Conservation (phyloP, 768 basidiomycete genomes). For the Sutorius australiensis region DNA sequence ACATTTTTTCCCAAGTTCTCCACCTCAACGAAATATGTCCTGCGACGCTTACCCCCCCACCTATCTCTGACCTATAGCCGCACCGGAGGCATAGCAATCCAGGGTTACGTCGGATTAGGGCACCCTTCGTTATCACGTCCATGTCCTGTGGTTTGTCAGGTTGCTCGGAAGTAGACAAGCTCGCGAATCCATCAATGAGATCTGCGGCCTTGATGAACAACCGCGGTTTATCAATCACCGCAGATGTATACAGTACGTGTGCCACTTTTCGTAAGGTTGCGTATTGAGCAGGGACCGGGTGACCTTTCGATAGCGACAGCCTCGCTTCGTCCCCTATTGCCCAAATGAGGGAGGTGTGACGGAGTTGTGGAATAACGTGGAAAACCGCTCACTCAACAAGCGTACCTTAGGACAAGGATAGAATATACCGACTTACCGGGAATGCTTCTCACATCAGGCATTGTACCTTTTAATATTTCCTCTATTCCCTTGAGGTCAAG, state of each 20-base stretch:
- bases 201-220: constrained; percentile 72
- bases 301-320: constrained; percentile 55
- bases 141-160: constrained; percentile 37
- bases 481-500: constrained; percentile 55
- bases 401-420: not conserved
- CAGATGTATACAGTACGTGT: constrained; percentile 43
- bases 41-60: constrained; percentile 27
- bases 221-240: constrained; percentile 58
- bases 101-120: constrained; percentile 38
- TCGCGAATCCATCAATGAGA: constrained; percentile 60
- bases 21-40: constrained; percentile 42
- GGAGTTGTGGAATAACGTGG: not conserved
- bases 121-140: constrained; percentile 66
- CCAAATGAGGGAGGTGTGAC: not conserved
- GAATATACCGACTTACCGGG: constrained; percentile 21
- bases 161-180: constrained; percentile 36
- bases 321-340: constrained; percentile 47
- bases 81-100: constrained; percentile 58
- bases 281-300: constrained; percentile 47
- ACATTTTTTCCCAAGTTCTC: constrained; percentile 64
- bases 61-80: constrained; percentile 51
- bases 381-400: not conserved
- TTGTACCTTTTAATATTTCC: constrained; percentile 40
- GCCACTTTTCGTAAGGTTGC: constrained; percentile 42
- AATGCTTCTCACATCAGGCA: constrained; percentile 20